Percentiles rank a stretch among this genome's conserved stretches.
Conservation (phyloP, 2,329 filamentous ascomycete species). For the Pseudohalonectria lignicola region DNA sequence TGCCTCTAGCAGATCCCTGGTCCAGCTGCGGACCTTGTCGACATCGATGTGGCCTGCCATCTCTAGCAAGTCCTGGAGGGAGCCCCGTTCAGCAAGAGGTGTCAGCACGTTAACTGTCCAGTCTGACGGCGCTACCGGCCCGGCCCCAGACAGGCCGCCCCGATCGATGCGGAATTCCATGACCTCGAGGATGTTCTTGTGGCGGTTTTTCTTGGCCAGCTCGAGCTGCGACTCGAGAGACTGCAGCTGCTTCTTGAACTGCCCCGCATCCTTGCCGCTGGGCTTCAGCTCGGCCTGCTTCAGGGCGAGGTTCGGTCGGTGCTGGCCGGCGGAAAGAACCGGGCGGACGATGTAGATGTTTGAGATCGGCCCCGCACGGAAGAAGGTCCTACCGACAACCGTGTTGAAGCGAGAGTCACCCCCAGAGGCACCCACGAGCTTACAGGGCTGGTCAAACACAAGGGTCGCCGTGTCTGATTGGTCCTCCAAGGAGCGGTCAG, state of each 20-base stretch:
- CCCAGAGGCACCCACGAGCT: conserved; percentile 51
- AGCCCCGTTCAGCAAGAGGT: conserved; percentile 71
- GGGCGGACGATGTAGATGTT: conserved; percentile 64
- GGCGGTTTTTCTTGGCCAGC: conserved; percentile 60
- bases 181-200: conserved; percentile 68
- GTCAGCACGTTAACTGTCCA: conserved; percentile 71
- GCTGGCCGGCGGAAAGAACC: conserved; percentile 40
- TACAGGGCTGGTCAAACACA: conserved; percentile 58
- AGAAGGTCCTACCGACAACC: conserved; percentile 57
- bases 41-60: conserved; percentile 64
- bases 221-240: conserved; percentile 68
- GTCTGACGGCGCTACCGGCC: conserved; percentile 10
- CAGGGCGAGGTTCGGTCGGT: conserved; percentile 56
- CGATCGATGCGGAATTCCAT: conserved; percentile 67
- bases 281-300: conserved; percentile 58
- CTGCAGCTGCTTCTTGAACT: conserved; percentile 67
- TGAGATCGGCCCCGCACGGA: conserved; percentile 55
- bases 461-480: conserved; percentile 24
- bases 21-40: conserved; percentile 74
- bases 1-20: conserved; percentile 82
- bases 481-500: conserved; percentile 20
- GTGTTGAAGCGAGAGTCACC: conserved; percentile 57
- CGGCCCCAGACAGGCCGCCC: conserved; percentile 11
- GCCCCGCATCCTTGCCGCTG: conserved; percentile 43
- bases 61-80: conserved; percentile 71